Percentiles rank a stretch among this genome's conserved stretches.
Evolutionary conservation across 73 alveolate species (phyloP).

Genomic region (Tetrahymena malaccensis): DNA sequence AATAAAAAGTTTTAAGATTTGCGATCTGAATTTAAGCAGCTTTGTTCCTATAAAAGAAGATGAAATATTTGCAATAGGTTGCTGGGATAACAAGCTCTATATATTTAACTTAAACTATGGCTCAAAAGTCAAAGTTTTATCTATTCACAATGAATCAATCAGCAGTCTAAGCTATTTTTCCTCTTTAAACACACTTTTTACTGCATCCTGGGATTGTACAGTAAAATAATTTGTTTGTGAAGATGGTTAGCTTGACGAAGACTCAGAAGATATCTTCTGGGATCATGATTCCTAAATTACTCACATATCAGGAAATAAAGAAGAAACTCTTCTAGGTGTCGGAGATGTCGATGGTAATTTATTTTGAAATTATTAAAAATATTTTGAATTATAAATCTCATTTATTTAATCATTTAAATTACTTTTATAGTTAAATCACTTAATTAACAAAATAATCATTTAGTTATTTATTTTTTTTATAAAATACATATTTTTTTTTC

Average conservation of each 20-base stretch:
- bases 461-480: too few species aligned
- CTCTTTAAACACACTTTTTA: slow-evolving; percentile 7
- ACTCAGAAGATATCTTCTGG: slow-evolving; percentile 30
- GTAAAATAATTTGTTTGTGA: slow-evolving; percentile 35
- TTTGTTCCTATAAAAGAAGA: slow-evolving; percentile 33
- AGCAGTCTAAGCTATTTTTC: slow-evolving; percentile 14
- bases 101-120: slow-evolving; percentile 43
- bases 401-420: too few species aligned
- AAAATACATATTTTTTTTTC: too few species aligned
- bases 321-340: slow-evolving; percentile 28
- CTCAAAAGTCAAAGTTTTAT: slow-evolving; percentile 17
- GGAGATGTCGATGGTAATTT: slow-evolving; percentile 44
- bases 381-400: too few species aligned
- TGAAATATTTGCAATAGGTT: slow-evolving; percentile 47
- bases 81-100: slow-evolving; percentile 46
- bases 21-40: slow-evolving; percentile 43
- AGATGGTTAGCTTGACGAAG: slow-evolving; percentile 17
- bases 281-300: slow-evolving; percentile 37
- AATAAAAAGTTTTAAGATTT: slow-evolving; percentile 30
- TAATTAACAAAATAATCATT: too few species aligned
- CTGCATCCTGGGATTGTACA: slow-evolving; percentile 58
- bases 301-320: slow-evolving; percentile 13
- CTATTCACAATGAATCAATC: slow-evolving; percentile 44
- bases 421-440: too few species aligned
- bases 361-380: too few species aligned